These are phyloP conservation scores for Nitzschia sp. DNA, from an alignment of 108 stramenopile species.

Conservation along the genomic window DNA sequence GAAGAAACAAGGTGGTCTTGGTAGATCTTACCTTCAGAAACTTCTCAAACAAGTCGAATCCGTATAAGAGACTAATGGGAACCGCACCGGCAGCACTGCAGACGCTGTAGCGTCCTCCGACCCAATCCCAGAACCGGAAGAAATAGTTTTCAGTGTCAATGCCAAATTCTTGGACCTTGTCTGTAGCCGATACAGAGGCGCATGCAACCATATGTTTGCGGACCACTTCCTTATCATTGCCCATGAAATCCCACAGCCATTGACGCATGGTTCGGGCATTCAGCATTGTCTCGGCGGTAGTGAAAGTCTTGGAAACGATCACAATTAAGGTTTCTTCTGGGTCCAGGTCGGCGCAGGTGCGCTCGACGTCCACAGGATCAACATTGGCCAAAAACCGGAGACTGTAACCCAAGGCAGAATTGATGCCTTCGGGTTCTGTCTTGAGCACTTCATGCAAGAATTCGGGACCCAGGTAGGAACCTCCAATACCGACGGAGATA, in stretches of 20 bases:
- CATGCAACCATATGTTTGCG: constrained; percentile 97
- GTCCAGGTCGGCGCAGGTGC: constrained; percentile 91
- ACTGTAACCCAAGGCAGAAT: constrained; percentile 84
- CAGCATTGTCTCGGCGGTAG: constrained; percentile 99
- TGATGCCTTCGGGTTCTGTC: constrained; percentile 87
- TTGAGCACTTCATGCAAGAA: constrained; percentile 97
- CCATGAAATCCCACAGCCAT: constrained; percentile 98
- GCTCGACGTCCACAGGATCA: constrained; percentile 98
- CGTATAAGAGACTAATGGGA: constrained; percentile 92
- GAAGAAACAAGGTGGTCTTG: not conserved
- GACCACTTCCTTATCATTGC: constrained; percentile 89
- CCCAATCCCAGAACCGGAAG: constrained; percentile 97
- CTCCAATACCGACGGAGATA: constrained; percentile 98
- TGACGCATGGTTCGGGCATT: constrained; percentile 96
- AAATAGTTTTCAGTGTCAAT: constrained; percentile 88
- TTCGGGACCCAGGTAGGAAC: constrained; percentile 97
- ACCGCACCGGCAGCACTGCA: constrained; percentile 93
- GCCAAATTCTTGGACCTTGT: constrained; percentile 86
- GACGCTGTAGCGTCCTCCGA: constrained; percentile 95
- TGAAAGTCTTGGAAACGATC: constrained; percentile 99
- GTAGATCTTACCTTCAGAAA: constrained; percentile 81
- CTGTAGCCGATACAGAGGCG: constrained; percentile 70
- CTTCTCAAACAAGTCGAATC: constrained; percentile 91
- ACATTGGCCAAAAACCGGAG: constrained; percentile 97
- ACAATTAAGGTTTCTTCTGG: constrained; percentile 93